Evolutionary conservation across 73 alveolate genomes (phyloP).

Genomic region (Symbiodinium pilosum): DNA sequence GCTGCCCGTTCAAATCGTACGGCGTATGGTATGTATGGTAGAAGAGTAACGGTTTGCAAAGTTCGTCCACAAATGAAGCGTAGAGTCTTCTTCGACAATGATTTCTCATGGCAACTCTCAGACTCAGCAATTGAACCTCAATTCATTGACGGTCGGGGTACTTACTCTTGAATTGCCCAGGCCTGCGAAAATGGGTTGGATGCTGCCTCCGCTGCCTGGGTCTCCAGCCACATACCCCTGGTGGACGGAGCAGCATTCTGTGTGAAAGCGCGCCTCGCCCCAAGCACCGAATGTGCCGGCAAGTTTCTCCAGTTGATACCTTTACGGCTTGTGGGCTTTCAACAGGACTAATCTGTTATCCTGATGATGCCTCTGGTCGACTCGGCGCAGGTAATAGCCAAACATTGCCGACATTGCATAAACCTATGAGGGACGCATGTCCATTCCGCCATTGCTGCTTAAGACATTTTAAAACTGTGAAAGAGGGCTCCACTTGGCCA

Average conservation of each 20-base stretch:
- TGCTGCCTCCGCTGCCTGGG: constrained; percentile 49
- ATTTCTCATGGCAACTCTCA: too few species aligned
- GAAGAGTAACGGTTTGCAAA: too few species aligned
- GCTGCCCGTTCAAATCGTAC: too few species aligned
- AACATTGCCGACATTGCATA: constrained; percentile 84
- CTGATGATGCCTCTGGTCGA: constrained; percentile 28
- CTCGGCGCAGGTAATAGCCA: constrained; percentile 89
- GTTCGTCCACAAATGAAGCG: too few species aligned
- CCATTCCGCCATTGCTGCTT: background rate
- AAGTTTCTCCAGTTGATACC: constrained; percentile 92
- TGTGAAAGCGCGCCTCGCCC: constrained; percentile 23
- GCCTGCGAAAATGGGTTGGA: constrained; percentile 33
- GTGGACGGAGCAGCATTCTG: background rate
- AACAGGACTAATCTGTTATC: background rate
- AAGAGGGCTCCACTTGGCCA: constrained; percentile 37
- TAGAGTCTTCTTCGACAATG: too few species aligned
- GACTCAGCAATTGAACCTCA: too few species aligned
- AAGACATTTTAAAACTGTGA: background rate
- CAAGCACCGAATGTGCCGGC: constrained; percentile 80
- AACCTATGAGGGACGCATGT: too few species aligned
- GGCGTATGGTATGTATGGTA: too few species aligned
- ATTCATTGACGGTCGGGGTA: too few species aligned
- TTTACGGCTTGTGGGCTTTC: background rate
- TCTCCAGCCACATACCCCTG: too few species aligned
- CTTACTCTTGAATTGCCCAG: too few species aligned